phyloP scores from a whole-genome alignment of 169 alveolate genomes.

The Cryptosporidium sp. region DNA sequence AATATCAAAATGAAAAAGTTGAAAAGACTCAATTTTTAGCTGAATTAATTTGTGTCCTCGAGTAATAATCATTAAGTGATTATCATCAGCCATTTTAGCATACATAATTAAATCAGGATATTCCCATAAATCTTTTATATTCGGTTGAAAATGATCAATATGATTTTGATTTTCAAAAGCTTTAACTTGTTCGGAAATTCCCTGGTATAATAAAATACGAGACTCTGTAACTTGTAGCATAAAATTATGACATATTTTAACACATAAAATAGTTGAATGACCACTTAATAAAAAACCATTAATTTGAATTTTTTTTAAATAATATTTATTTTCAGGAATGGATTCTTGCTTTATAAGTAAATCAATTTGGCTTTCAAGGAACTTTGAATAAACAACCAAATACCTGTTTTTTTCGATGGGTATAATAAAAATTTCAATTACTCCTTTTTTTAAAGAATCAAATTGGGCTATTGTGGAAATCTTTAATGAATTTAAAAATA shows the following conservation, averaged over 20 bases:
- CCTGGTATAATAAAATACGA: constrained; percentile 4
- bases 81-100: constrained; percentile 9
- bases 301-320: neutral
- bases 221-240: constrained; percentile 26
- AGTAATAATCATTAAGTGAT: constrained; percentile 17
- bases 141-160: neutral
- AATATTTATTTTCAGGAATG: neutral
- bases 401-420: constrained; percentile 5
- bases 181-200: neutral
- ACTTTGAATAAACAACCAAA: constrained; percentile 12
- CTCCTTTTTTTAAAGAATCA: neutral
- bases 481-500: constrained; percentile 7
- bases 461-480: neutral
- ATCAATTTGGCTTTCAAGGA: neutral
- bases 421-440: neutral
- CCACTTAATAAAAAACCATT: neutral
- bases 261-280: constrained; percentile 1
- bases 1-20: neutral
- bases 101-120: constrained; percentile 20
- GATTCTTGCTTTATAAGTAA: neutral
- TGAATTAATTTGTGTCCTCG: constrained; percentile 8
- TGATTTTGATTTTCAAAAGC: neutral
- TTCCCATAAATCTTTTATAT: neutral
- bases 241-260: constrained; percentile 21
- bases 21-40: constrained; percentile 1